phyloP scores from a whole-genome alignment of 371 early-diverging fungal genomes.

The Apophysomyces elegans region DNA sequence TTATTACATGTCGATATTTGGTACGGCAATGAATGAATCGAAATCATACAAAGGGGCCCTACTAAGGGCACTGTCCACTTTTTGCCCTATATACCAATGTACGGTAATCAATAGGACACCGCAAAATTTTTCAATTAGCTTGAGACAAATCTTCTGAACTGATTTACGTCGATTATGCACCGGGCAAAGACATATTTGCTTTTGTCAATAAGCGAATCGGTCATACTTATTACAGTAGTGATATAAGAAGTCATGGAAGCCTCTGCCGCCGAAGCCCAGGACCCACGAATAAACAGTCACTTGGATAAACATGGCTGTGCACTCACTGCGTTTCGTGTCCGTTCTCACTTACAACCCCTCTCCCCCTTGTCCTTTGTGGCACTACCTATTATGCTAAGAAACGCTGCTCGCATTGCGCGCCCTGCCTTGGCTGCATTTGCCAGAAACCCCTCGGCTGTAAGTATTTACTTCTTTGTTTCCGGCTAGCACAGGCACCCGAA shows the following conservation, averaged over 20 bases:
- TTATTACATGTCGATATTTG: too few relatives aligned
- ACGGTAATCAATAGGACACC: too few relatives aligned
- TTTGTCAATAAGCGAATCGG: too few relatives aligned
- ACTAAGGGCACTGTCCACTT: too few relatives aligned
- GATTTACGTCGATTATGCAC: too few relatives aligned
- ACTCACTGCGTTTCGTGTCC: background rate
- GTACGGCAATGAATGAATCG: too few relatives aligned
- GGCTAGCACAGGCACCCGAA: background rate
- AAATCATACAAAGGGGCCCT: too few relatives aligned
- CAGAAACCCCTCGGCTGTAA: slow-evolving; percentile 46
- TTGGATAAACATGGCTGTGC: slow-evolving; percentile 1
- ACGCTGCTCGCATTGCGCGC: slow-evolving; percentile 56
- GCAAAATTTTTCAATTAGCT: too few relatives aligned
- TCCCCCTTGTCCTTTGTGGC: slow-evolving; percentile 13
- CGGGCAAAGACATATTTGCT: too few relatives aligned
- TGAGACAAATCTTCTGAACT: too few relatives aligned
- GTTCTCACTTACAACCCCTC: slow-evolving; percentile 1
- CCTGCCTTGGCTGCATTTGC: slow-evolving; percentile 49
- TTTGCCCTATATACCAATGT: too few relatives aligned
- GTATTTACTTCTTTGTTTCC: slow-evolving; percentile 8
- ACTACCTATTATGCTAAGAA: slow-evolving; percentile 50
- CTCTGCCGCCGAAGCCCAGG: background rate
- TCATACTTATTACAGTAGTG: too few relatives aligned
- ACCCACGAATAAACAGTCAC: slow-evolving; percentile 2
- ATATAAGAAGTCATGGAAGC: background rate